Evolutionary conservation across 2,329 filamentous ascomycete species (phyloP).

Genomic region (Talaromyces sp.): DNA sequence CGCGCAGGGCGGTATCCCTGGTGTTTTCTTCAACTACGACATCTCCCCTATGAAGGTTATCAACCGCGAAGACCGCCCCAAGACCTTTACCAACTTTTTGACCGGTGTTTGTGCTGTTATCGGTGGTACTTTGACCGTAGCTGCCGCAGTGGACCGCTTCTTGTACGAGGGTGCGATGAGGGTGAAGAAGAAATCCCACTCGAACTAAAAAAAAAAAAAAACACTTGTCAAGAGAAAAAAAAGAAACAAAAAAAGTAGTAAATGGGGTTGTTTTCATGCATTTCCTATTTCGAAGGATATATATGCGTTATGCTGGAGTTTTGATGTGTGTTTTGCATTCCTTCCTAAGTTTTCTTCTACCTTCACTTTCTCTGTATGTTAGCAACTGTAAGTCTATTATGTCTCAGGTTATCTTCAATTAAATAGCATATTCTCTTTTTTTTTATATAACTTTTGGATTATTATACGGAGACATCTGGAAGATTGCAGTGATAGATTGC

Average conservation of each 20-base stretch:
- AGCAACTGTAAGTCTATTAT: neutral
- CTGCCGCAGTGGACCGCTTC: conserved; percentile 84
- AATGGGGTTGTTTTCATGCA: neutral
- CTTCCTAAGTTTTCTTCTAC: neutral
- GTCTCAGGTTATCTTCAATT: neutral
- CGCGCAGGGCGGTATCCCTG: conserved; percentile 85
- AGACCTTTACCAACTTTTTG: conserved; percentile 87
- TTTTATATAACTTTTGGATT: neutral
- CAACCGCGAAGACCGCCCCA: conserved; percentile 85
- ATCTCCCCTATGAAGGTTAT: conserved; percentile 99
- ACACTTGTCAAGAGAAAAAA: neutral
- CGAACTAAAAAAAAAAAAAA: conserved; percentile 35
- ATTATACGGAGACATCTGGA: neutral
- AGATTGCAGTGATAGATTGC: neutral
- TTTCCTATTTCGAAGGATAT: neutral
- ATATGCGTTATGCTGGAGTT: neutral
- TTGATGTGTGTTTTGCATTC: neutral
- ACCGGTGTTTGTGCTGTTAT: conserved; percentile 93
- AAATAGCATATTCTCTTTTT: neutral
- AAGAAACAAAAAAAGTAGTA: neutral
- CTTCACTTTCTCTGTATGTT: neutral
- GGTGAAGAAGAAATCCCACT: conserved; percentile 72
- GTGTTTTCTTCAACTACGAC: conserved; percentile 98
- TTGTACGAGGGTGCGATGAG: conserved; percentile 82
- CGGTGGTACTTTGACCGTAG: conserved; percentile 91